These are phyloP conservation scores for Paraurostyla sp. DNA, from an alignment of 73 alveolate genomes.

Conservation along the genomic window DNA sequence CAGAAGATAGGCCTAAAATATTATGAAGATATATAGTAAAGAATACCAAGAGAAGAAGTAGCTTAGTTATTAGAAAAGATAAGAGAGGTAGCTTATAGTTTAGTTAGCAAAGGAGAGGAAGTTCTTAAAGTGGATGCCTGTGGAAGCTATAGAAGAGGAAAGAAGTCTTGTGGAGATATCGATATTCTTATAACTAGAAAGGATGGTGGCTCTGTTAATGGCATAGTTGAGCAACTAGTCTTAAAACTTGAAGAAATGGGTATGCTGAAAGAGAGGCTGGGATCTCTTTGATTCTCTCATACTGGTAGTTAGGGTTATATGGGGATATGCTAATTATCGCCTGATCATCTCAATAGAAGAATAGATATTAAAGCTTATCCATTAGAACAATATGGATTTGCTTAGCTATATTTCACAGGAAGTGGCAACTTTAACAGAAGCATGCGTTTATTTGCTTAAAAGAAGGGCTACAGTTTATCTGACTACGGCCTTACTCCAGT, in stretches of 20 bases:
- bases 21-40: slow-evolving; percentile 88
- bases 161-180: slow-evolving; percentile 96
- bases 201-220: slow-evolving; percentile 81
- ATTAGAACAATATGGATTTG: slow-evolving; percentile 88
- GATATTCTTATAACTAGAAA: slow-evolving; percentile 94
- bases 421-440: slow-evolving; percentile 96
- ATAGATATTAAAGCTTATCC: slow-evolving; percentile 95
- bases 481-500: slow-evolving; percentile 94
- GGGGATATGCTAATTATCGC: slow-evolving; percentile 89
- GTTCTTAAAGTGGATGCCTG: slow-evolving; percentile 83
- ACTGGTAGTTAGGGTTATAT: slow-evolving; percentile 85
- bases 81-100: slow-evolving; percentile 74
- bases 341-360: slow-evolving; percentile 83
- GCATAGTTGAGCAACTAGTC: slow-evolving; percentile 83
- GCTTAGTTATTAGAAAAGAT: slow-evolving; percentile 81
- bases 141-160: slow-evolving; percentile 97
- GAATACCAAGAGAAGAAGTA: slow-evolving; percentile 96
- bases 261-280: slow-evolving; percentile 85
- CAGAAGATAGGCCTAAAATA: slow-evolving; percentile 89
- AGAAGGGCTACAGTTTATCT: slow-evolving; percentile 90
- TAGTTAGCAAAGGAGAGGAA: slow-evolving; percentile 64
- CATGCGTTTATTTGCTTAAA: slow-evolving; percentile 92
- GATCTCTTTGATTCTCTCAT: slow-evolving; percentile 77
- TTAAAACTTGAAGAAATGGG: slow-evolving; percentile 80
- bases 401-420: slow-evolving; percentile 96